Evolutionary conservation across 768 basidiomycete species (phyloP), one percentile per base, ranked within the genome.

Genomic region (Hypholoma fasciculare): DNA sequence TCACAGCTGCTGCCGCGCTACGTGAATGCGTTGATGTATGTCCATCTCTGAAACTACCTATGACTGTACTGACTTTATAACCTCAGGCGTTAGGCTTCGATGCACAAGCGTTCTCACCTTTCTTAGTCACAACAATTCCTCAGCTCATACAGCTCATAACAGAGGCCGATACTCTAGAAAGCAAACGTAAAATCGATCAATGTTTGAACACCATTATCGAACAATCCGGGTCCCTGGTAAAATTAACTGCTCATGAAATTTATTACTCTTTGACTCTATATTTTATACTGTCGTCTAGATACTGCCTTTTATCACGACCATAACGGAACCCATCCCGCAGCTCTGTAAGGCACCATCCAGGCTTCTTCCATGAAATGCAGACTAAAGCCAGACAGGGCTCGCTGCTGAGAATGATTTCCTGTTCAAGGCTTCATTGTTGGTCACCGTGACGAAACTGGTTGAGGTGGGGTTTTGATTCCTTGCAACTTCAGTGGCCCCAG

Each of bases 11-110:
- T 0, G 78, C 84, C 20, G 88, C 94, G 12, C 68, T 98, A 27
- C 81, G 85, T 39, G 89, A 94, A 68, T 92, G 92, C 65, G 82
- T 94, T 20, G 90, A 96, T 69, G 95, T 96, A 74, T 62, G 92
- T 74, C 16, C 14, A 16, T 14, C 30, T 23, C 42, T 17, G 19
- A 17, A 39, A 30, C 38, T 42, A 49, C 14, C 44, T 17, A 48
- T 61, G 36, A 43, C 47, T 59, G 52, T 46, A 56, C 48, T 57
- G 57, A 63, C 40, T 37, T 42, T 56, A 11, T 27, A 30, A 40
- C 23, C 51, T 48, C 54, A 94, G 92, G 84, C 84, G 14, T 56
- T 87, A 60, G 77, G 78, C 36, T 93, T 95, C 64, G 77, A 90
- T 43, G 68, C 80, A 13, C 69, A 82, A 27, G 65, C 75, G 13